Base-by-base conservation (phyloP, 2,329 filamentous ascomycete species). In the Microdochium bolleyi region DNA sequence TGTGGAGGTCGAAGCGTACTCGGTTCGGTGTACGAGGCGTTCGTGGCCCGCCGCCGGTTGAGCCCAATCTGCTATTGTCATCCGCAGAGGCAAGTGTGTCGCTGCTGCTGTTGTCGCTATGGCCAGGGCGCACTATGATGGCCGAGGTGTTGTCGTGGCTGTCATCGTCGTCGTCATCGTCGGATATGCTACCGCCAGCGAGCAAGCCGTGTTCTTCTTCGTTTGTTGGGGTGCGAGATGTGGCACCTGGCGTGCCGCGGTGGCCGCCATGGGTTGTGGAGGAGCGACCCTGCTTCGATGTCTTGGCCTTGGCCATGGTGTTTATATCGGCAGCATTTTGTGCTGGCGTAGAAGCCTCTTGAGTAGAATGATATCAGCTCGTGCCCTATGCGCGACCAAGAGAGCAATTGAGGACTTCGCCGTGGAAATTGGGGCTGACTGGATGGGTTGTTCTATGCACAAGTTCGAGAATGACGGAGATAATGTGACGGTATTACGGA, bases 21-120 rank as follows among this genome's bases (percentile, higher is more conserved):
- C 84, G 75, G 58, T 85, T 82, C n/a, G 78, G 75, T 2, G 84
- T 87, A 53, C 83, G 65, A 24, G 82, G 77, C 41, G 76, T 72
- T 54, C 61, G 51, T 13, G 50, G 52, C 19, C 55, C 57, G 19
- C 53, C 54, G 27, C 46, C 49, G 19, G 25, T 32, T 4, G 30
- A 32, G 48, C 19, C 16, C 27, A 25, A 24, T 11, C 32, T 13
- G 16, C n/a, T 11, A 19, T 49, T 27, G 48, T 14, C 24, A 22
- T 21, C 24, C 38, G 38, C 13, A 41, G 7, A 55, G 51, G 24
- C 27, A 30, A 30, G 27, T 30, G 27, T 48, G 22, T 56, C 30
- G 10, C 49, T 48, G 19, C 52, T 53, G 48, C 49, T 44, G 32
- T 24, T 11, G 21, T 38, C 38, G 49, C 22, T 27, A 11, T 61